phyloP scores from a whole-genome alignment of 2,329 filamentous ascomycete genomes.

The Colletotrichum lini region DNA sequence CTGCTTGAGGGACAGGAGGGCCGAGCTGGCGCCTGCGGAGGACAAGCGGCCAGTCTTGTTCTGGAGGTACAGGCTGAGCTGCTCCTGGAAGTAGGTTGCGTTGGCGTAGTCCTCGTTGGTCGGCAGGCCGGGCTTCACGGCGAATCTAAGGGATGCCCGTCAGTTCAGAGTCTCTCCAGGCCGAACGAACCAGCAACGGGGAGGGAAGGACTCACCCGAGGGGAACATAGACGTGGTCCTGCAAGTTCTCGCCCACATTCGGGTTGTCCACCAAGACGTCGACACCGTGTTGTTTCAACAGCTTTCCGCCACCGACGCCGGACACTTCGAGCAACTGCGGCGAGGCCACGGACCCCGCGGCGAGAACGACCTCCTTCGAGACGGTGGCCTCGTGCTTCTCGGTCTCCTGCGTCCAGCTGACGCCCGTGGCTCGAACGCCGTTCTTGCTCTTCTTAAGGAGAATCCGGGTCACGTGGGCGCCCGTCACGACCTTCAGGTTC shows the following conservation, averaged over 20 bases:
- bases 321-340: slow-evolving; percentile 74
- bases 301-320: slow-evolving; percentile 65
- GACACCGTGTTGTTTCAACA: slow-evolving; percentile 51
- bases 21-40: slow-evolving; percentile 35
- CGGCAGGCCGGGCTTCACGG: slow-evolving; percentile 25
- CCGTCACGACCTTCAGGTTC: slow-evolving; percentile 48
- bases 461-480: slow-evolving; percentile 42
- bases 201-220: slow-evolving; percentile 7
- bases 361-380: slow-evolving; percentile 68
- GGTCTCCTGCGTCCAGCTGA: slow-evolving; percentile 32
- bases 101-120: slow-evolving; percentile 38
- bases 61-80: slow-evolving; percentile 34
- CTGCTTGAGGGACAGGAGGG: slow-evolving; percentile 30
- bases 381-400: slow-evolving; percentile 43
- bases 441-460: slow-evolving; percentile 38
- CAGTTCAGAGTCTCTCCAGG: rapidly evolving
- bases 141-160: slow-evolving; percentile 24
- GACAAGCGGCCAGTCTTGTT: slow-evolving; percentile 34
- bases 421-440: slow-evolving; percentile 41
- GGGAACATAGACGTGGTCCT: slow-evolving; percentile 50
- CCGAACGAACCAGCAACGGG: no score
- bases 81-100: slow-evolving; percentile 35
- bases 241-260: slow-evolving; percentile 56
- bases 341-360: slow-evolving; percentile 70
- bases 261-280: slow-evolving; percentile 51